Percentiles rank a stretch among this genome's conserved stretches.
Conservation (phyloP, 1,284 basidiomycete genomes). For the Cystobasidium pallidum region DNA sequence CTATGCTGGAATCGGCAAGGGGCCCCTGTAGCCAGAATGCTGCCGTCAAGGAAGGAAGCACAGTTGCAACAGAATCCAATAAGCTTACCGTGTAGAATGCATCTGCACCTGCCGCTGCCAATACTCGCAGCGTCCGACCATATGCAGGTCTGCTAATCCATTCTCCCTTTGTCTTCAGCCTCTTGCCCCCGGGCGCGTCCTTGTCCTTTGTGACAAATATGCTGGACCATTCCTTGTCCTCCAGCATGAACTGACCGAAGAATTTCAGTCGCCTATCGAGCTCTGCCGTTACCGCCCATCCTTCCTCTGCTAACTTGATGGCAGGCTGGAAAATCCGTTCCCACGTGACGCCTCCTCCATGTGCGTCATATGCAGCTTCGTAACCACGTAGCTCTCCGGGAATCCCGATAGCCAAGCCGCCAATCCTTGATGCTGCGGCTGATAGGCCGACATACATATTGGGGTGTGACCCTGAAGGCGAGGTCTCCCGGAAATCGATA, state of each 20-base stretch:
- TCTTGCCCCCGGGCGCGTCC: slow-evolving; percentile 43
- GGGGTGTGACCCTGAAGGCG: slow-evolving; percentile 69
- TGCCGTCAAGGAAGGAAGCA: not conserved
- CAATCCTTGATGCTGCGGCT: slow-evolving; percentile 63
- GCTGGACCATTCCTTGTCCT: slow-evolving; percentile 73
- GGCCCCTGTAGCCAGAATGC: slow-evolving; percentile 61
- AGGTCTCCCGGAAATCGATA: slow-evolving; percentile 87
- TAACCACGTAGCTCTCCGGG: slow-evolving; percentile 86
- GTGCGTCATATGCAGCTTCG: slow-evolving; percentile 74
- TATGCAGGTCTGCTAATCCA: slow-evolving; percentile 69
- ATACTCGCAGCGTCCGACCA: slow-evolving; percentile 67
- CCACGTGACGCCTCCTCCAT: slow-evolving; percentile 75
- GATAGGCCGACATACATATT: slow-evolving; percentile 68
- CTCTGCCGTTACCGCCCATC: slow-evolving; percentile 75
- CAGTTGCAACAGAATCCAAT: not conserved
- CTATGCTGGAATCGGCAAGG: slow-evolving; percentile 73
- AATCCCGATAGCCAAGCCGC: slow-evolving; percentile 79
- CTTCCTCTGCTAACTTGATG: slow-evolving; percentile 68
- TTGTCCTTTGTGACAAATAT: slow-evolving; percentile 78
- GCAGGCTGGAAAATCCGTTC: slow-evolving; percentile 73
- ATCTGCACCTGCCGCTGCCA: slow-evolving; percentile 70
- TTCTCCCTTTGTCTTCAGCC: slow-evolving; percentile 72
- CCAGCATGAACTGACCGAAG: slow-evolving; percentile 68
- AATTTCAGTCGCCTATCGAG: slow-evolving; percentile 73
- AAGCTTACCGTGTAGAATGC: slow-evolving; percentile 72